Evolutionary conservation across 164 flowering plant genomes (phyloP), one percentile per base, ranked within the genome.

Genomic region (Houttuynia cordata): DNA sequence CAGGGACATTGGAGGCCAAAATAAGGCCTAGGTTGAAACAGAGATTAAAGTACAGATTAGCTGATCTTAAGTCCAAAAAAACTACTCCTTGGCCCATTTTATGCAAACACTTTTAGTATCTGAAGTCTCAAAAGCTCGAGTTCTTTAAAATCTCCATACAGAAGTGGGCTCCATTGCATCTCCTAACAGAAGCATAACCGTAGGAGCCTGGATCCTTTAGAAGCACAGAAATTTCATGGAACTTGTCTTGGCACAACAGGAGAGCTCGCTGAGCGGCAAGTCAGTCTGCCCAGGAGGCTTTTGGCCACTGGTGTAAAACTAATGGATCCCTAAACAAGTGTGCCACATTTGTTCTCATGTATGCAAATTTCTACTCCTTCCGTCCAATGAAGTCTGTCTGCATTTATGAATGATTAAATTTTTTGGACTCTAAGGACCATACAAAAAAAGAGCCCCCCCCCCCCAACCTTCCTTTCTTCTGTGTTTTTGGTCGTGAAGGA

Each of bases 351-450:
- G 82, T 74, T 0, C 13, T 84, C 59, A 74, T 88, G 23, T 70
- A 74, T 6, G 67, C 85, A 3, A 86, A 84, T 63, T 68, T 88
- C 3, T 61, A 70, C 62, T 85, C n/a, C n/a, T n/a, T n/a, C n/a
- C n/a, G n/a, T n/a, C n/a, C n/a, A n/a, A n/a, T n/a, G n/a, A n/a
- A n/a, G n/a, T n/a, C n/a, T n/a, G n/a, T n/a, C n/a, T n/a, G n/a
- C n/a, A n/a, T n/a, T n/a, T n/a, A n/a, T n/a, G n/a, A n/a, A n/a
- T n/a, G n/a, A n/a, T n/a, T n/a, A n/a, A n/a, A n/a, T n/a, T n/a
- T n/a, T n/a, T n/a, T n/a, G n/a, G n/a, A n/a, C n/a, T n/a, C n/a
- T n/a, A n/a, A n/a, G n/a, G n/a, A n/a, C n/a, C n/a, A n/a, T n/a
- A n/a, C n/a, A n/a, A n/a, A n/a, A n/a, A n/a, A n/a, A n/a, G n/a